Evolutionary conservation across 2,329 filamentous ascomycete species (phyloP), one percentile per base, ranked within the genome.

Genomic region (Dissoconium aciculare): DNA sequence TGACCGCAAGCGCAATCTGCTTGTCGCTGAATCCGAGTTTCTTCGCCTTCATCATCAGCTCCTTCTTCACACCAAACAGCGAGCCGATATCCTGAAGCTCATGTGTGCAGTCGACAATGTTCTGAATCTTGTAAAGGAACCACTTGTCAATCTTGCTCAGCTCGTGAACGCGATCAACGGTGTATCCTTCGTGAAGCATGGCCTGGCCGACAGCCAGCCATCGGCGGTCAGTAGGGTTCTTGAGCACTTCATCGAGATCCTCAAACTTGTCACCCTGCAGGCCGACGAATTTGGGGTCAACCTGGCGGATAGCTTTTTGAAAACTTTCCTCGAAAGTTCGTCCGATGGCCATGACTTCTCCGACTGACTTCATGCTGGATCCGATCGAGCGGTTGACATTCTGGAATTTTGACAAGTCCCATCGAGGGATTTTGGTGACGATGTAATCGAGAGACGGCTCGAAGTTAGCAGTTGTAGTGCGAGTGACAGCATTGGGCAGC

Each of bases 121-220:
- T 95, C 63, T 93, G 77, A 30, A 98, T 74, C 71, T 98, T 95
- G 74, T 94, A 74, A 47, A 98, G 63, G 69, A 98, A 98, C 89
- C 89, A 95, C 62, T 92, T 93, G 65, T 95, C 89, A 50, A 98
- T 98, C 69, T 93, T 94, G 62, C 80, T 92, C 46, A 98, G 65
- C 5, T 94, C 83, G 54, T 95, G 84, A 11, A 98, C 69, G 56
- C 71, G 75, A 42, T 98, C 87, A 27, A 94, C 84, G 2, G 81
- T 74, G 66, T 98, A 98, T 58, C 79, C 78, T 62, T 94, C 84
- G 64, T 95, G 84, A 44, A 93, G 74, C 83, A 98, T 91, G 43
- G 89, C 89, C 62, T 95, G 85, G 27, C 89, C 87, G 52, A 98
- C 84, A 41, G 89, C 89, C 48, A 98, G 70, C 89, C 89, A 95